Conservation (phyloP, 1,284 basidiomycete species). For the Pisolithus thermaeus region DNA sequence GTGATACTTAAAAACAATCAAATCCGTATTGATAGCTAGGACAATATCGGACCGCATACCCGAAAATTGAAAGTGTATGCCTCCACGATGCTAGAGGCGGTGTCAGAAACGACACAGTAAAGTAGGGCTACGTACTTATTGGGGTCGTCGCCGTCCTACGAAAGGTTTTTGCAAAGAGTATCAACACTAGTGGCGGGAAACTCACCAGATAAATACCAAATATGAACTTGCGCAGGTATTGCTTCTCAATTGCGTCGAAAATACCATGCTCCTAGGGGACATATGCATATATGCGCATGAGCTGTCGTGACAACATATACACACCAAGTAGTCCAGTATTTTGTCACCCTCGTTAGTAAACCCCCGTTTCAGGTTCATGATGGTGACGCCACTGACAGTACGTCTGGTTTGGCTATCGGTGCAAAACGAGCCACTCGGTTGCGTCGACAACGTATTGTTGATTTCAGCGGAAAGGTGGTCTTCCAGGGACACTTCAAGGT, state of each 20-base stretch:
- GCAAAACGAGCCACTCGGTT: conserved; percentile 16
- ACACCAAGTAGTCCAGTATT: conserved; percentile 71
- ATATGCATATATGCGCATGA: conserved; percentile 6
- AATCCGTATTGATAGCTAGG: background rate
- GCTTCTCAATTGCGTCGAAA: conserved; percentile 71
- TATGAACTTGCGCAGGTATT: conserved; percentile 73
- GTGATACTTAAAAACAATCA: conserved; percentile 45
- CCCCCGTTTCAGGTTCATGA: conserved; percentile 66
- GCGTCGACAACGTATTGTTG: conserved; percentile 9
- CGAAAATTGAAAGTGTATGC: conserved; percentile 80
- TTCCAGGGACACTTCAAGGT: conserved; percentile 6
- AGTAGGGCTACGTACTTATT: conserved; percentile 50
- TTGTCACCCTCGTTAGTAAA: conserved; percentile 76
- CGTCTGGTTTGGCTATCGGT: conserved; percentile 15
- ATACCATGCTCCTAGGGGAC: conserved; percentile 65
- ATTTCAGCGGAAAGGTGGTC: conserved; percentile 28
- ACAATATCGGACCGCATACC: conserved; percentile 30
- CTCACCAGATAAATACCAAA: conserved; percentile 76
- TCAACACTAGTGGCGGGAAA: conserved; percentile 3
- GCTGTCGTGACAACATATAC: conserved; percentile 19
- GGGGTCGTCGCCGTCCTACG: conserved; percentile 69
- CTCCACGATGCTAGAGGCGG: conserved; percentile 61
- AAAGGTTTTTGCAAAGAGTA: conserved; percentile 1
- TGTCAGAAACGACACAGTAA: conserved; percentile 16
- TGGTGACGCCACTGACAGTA: conserved; percentile 24